Percentiles rank a stretch among this genome's conserved stretches.
phyloP scores from a whole-genome alignment of 2,329 filamentous ascomycete genomes.

The Colletotrichum liriopes region DNA sequence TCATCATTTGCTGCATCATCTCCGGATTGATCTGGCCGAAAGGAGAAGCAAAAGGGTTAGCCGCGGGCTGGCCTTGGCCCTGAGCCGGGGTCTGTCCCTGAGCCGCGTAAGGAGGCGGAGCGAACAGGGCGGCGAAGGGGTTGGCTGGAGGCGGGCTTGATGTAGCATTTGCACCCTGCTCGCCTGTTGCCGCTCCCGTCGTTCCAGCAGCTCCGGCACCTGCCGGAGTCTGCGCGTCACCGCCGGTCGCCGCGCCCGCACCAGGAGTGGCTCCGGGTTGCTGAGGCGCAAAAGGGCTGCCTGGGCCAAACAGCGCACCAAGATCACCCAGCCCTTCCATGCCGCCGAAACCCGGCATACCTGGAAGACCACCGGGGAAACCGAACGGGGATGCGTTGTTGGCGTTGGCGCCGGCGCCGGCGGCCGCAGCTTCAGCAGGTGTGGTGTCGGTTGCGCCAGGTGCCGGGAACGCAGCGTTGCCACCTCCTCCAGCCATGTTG shows the following conservation, averaged over 20 bases:
- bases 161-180: conserved; percentile 47
- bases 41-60: conserved; percentile 61
- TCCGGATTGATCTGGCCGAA: conserved; percentile 66
- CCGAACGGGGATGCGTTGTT: conserved; percentile 61
- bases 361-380: conserved; percentile 41
- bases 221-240: conserved; percentile 34
- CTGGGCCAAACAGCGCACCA: conserved; percentile 52
- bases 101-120: conserved; percentile 49
- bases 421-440: conserved; percentile 63
- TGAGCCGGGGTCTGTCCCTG: conserved; percentile 54
- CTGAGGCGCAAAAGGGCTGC: conserved; percentile 43
- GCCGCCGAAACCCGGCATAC: conserved; percentile 43
- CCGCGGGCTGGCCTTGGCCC: conserved; percentile 47
- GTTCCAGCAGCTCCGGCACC: conserved; percentile 44
- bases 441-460: conserved; percentile 94
- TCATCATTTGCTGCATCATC: conserved; percentile 68
- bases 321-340: conserved; percentile 40
- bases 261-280: conserved; percentile 36
- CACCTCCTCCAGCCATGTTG: conserved; percentile 70
- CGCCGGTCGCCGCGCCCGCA: conserved; percentile 41
- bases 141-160: conserved; percentile 65
- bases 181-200: conserved; percentile 42
- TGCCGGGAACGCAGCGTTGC: conserved; percentile 81
- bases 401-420: conserved; percentile 49
- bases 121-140: conserved; percentile 79